Conservation (phyloP, 1,284 basidiomycete genomes). For the Macrocystidia cucumis region DNA sequence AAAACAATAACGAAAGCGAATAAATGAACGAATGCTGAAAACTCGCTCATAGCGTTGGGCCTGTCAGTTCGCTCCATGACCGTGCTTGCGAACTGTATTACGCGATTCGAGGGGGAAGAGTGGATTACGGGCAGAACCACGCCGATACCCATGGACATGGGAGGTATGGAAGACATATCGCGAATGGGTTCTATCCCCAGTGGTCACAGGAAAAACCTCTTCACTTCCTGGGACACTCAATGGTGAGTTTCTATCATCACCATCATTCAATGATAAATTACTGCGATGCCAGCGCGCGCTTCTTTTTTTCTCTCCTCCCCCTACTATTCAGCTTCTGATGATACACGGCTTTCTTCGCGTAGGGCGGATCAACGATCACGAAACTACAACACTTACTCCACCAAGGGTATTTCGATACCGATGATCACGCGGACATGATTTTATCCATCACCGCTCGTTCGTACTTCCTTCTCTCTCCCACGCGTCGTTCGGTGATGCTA, state of each 20-base stretch:
- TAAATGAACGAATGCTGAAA: slow-evolving; percentile 1
- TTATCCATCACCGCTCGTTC: slow-evolving; percentile 35
- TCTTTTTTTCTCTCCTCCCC: no score
- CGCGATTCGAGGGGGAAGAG: slow-evolving; percentile 38
- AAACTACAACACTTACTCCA: slow-evolving; percentile 37
- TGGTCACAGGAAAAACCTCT: slow-evolving; percentile 38
- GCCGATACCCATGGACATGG: slow-evolving; percentile 22
- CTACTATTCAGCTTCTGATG: background rate
- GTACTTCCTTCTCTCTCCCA: slow-evolving; percentile 6
- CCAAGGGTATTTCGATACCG: slow-evolving; percentile 32
- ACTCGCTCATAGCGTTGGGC: slow-evolving; percentile 29
- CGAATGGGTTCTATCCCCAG: slow-evolving; percentile 34
- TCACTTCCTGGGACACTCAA: slow-evolving; percentile 49
- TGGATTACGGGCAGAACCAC: slow-evolving; percentile 19
- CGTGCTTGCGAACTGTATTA: slow-evolving; percentile 53
- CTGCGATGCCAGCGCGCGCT: no score
- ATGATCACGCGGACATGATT: slow-evolving; percentile 35
- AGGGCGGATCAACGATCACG: slow-evolving; percentile 44
- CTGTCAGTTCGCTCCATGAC: slow-evolving; percentile 49
- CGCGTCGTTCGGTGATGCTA: slow-evolving; percentile 2
- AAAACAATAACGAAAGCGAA: no score
- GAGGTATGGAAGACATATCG: slow-evolving; percentile 34
- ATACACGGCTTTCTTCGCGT: background rate
- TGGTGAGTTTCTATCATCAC: slow-evolving; percentile 25
- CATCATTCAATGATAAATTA: background rate